Evolutionary conservation across 2,329 filamentous ascomycete genomes (phyloP), one percentile per base, ranked within the genome.

Genomic region (Fusarium falciforme): DNA sequence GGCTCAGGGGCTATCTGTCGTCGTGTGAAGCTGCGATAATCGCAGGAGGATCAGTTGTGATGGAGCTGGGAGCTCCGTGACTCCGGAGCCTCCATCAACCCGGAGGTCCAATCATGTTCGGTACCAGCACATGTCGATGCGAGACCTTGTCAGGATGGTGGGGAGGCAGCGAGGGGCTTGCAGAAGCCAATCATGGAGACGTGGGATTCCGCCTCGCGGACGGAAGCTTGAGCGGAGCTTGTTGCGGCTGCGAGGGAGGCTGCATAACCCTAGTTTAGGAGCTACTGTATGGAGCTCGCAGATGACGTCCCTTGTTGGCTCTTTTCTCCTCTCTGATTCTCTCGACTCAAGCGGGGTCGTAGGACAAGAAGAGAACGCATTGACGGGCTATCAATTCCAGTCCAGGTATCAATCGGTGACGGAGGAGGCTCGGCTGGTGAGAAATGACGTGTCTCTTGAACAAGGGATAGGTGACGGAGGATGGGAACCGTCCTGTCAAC

Each of bases 11-110:
- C 59, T 40, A 54, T 67, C 63, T 60, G 60, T 67, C 40, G 72
- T 42, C 68, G 61, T 75, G 72, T 60, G 70, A 64, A 60, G 64
- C 59, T 49, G 60, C 70, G 68, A 72, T 65, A 67, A 65, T 69
- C 67, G 57, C 57, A 61, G 66, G 69, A 73, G 59, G 67, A 70
- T 61, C 66, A 65, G 72, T 61, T 64, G 55, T 31, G 61, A 67
- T 67, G 69, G 61, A 70, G 64, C 75, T 64, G 38, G 35, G 55
- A 75, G 64, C 71, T 78, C 77, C 77, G 71, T 73, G 71, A 77
- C 66, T 78, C 76, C 77, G 79, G 72, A 77, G 75, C 71, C 77
- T 75, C 77, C 74, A 77, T 76, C 68, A 68, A 70, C 49, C 70
- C 68, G 68, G 64, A 55, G 59, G 47, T 71, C 80, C 80, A 81